A percentile compares a stretch with the other conserved stretches of the same genome.
These are phyloP conservation scores for Bjerkandera adusta DNA, from an alignment of 1,284 basidiomycete genomes.

Conservation along the genomic window DNA sequence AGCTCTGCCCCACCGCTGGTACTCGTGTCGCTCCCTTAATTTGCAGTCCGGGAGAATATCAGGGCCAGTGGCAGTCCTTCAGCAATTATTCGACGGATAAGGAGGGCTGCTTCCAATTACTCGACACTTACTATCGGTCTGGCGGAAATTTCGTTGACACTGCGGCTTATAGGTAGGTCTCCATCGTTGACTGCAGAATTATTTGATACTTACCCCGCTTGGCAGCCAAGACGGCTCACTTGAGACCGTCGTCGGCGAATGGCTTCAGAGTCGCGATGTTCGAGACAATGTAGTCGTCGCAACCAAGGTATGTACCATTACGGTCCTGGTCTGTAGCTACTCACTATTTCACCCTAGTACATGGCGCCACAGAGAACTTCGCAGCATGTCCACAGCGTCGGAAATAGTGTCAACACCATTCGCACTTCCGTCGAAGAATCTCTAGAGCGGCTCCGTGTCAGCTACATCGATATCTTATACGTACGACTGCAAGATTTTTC, in stretches of 20 bases:
- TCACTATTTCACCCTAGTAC: conserved; percentile 25
- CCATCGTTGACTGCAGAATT: background rate
- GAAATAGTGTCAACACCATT: conserved; percentile 26
- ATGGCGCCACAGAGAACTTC: conserved; percentile 31
- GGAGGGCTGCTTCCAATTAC: conserved; percentile 28
- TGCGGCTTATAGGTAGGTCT: conserved; percentile 28
- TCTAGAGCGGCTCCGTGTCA: conserved; percentile 6
- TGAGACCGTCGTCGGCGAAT: conserved; percentile 38
- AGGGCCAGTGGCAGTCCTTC: conserved; percentile 42
- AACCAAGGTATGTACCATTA: conserved; percentile 31
- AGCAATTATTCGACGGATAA: conserved; percentile 37
- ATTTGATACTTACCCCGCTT: background rate
- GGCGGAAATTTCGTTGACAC: conserved; percentile 34
- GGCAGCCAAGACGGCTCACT: conserved; percentile 29
- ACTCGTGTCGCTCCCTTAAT: conserved; percentile 12
- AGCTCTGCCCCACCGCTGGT: conserved; percentile 8
- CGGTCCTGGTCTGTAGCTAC: background rate
- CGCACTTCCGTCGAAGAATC: conserved; percentile 1
- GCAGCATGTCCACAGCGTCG: conserved; percentile 23
- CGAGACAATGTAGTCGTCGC: conserved; percentile 45
- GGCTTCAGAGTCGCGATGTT: conserved; percentile 36
- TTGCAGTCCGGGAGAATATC: conserved; percentile 47
- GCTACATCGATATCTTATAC: conserved; percentile 12
- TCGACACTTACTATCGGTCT: conserved; percentile 31
- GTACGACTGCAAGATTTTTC: conserved; percentile 9